These are phyloP conservation scores for Neurospora pannonica DNA, from an alignment of 495 filamentous ascomycete species.

Conservation along the genomic window DNA sequence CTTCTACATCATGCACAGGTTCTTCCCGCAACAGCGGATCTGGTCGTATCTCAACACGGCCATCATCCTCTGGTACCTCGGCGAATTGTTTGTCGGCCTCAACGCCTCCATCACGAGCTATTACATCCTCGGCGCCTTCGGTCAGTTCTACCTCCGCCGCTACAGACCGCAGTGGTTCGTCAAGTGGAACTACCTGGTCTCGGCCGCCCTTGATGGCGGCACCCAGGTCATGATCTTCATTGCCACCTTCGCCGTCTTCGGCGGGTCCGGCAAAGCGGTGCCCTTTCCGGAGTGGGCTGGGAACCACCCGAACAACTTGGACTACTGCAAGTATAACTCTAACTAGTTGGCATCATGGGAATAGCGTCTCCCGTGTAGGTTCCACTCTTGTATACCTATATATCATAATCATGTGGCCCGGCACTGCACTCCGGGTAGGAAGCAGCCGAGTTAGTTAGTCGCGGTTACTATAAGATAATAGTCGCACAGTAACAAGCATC, in stretches of 20 bases:
- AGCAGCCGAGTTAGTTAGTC: too few species aligned
- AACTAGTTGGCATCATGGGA: neutral
- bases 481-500: too few species aligned
- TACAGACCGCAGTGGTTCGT: slow-evolving; percentile 41
- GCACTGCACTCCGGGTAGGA: too few species aligned
- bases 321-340: neutral
- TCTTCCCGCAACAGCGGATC: neutral
- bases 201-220: slow-evolving; percentile 47
- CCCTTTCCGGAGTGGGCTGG: slow-evolving; percentile 44
- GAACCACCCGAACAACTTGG: slow-evolving; percentile 22
- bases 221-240: slow-evolving; percentile 44
- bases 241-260: slow-evolving; percentile 50
- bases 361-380: neutral
- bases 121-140: slow-evolving; percentile 37
- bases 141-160: slow-evolving; percentile 45
- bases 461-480: too few species aligned
- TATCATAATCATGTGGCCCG: too few species aligned
- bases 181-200: slow-evolving; percentile 49
- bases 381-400: neutral
- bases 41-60: slow-evolving; percentile 16
- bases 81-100: slow-evolving; percentile 19
- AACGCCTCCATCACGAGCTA: slow-evolving; percentile 33
- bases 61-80: slow-evolving; percentile 32
- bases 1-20: slow-evolving; percentile 3
- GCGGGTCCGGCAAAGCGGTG: slow-evolving; percentile 28